Evolutionary conservation across 2,329 filamentous ascomycete species (phyloP).

Genomic region (Calonectria crousiana): DNA sequence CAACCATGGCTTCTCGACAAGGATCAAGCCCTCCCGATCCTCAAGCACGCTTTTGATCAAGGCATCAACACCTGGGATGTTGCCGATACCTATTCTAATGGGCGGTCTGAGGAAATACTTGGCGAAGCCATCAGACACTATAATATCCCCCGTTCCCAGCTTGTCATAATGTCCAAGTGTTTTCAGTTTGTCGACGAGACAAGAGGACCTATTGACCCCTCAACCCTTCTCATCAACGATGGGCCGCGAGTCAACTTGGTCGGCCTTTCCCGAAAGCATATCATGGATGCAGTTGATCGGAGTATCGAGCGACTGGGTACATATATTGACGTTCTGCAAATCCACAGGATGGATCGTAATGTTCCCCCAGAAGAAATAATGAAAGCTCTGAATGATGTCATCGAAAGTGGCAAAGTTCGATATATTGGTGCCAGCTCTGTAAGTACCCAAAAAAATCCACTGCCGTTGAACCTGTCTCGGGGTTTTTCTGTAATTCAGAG

Average conservation of each 20-base stretch:
- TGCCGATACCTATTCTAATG: constrained; percentile 15
- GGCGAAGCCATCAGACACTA: constrained; percentile 5
- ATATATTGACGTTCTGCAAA: constrained; percentile 18
- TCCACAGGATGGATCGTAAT: constrained; percentile 16
- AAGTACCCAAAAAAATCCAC: neutral
- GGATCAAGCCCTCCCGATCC: neutral
- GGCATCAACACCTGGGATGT: constrained; percentile 21
- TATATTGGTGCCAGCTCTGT: constrained; percentile 19
- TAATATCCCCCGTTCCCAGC: constrained; percentile 9
- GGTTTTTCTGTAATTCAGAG: neutral
- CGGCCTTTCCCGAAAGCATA: constrained; percentile 11
- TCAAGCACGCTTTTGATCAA: constrained; percentile 8
- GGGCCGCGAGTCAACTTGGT: constrained; percentile 8
- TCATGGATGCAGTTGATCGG: constrained; percentile 8
- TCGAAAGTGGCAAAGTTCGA: constrained; percentile 3
- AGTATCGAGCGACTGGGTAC: constrained; percentile 7
- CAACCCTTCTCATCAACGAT: constrained; percentile 9
- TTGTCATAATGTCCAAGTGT: constrained; percentile 19
- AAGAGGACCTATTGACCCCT: constrained; percentile 4
- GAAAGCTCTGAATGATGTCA: constrained; percentile 10
- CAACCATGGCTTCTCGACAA: constrained; percentile 14
- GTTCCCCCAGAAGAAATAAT: constrained; percentile 16
- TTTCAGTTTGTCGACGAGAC: constrained; percentile 11
- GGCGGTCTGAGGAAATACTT: constrained; percentile 8
- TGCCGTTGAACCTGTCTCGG: neutral